These are phyloP conservation scores for Phaseolus lunatus DNA, from an alignment of 306 rosid genomes.

Conservation along the genomic window DNA sequence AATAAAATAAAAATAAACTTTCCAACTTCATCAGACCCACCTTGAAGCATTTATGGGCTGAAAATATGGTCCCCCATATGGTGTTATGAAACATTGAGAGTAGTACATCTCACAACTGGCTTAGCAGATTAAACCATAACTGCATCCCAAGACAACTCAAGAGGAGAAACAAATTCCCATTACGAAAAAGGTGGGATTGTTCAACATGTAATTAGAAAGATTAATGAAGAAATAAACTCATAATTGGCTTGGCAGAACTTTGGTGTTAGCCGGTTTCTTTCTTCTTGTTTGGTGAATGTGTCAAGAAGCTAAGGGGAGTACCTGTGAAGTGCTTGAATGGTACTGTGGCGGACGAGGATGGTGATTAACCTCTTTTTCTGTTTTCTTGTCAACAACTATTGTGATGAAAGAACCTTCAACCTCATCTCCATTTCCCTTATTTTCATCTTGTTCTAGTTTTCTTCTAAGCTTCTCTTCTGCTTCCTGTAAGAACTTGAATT, in stretches of 20 bases:
- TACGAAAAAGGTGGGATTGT: conserved; percentile 42
- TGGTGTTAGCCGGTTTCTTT: conserved; percentile 60
- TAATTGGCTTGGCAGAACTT: conserved; percentile 38
- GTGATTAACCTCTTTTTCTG: conserved; percentile 54
- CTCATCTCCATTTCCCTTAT: conserved; percentile 56
- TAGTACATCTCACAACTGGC: conserved; percentile 40
- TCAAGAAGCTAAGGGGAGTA: conserved; percentile 76
- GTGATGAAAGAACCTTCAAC: conserved; percentile 70
- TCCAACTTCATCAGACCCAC: conserved; percentile 55
- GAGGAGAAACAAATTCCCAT: conserved; percentile 52
- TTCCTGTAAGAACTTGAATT: conserved; percentile 89
- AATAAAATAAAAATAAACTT: conserved; percentile 48
- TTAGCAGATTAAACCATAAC: conserved; percentile 53
- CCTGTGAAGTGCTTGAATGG: conserved; percentile 81
- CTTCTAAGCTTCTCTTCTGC: conserved; percentile 90
- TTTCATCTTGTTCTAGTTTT: conserved; percentile 59
- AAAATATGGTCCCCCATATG: conserved; percentile 49
- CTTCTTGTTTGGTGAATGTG: conserved; percentile 61
- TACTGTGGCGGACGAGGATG: conserved; percentile 49
- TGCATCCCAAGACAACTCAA: conserved; percentile 46
- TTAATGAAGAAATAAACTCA: conserved; percentile 39
- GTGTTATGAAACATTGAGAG: conserved; percentile 39
- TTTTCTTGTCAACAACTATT: conserved; percentile 69
- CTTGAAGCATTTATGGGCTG: conserved; percentile 50
- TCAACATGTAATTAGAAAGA: conserved; percentile 51